These are phyloP conservation scores for Aspergillus olivimuriae DNA, from an alignment of 495 filamentous ascomycete genomes.

Conservation along the genomic window DNA sequence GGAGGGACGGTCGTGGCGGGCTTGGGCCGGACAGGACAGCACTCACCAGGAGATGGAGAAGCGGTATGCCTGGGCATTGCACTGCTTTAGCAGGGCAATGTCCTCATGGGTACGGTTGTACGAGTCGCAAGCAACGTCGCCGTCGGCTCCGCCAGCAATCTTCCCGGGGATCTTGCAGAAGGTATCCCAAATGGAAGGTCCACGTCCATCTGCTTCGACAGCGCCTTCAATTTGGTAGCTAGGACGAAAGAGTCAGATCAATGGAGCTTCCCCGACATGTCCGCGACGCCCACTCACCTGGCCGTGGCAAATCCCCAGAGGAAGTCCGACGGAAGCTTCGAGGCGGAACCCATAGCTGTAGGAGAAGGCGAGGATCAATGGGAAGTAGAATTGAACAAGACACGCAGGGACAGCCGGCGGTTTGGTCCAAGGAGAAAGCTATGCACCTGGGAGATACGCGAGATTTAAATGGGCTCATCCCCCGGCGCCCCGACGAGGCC, in stretches of 20 bases:
- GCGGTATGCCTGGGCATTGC: conserved; percentile 59
- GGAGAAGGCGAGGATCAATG: conserved; percentile 6
- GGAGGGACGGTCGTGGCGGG: not conserved
- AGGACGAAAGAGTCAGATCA: conserved; percentile 1
- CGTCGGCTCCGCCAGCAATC: conserved; percentile 63
- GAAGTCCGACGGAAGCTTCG: conserved; percentile 60
- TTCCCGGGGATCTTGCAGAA: conserved; percentile 70
- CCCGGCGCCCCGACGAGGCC: conserved; percentile 12
- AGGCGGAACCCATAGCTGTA: conserved; percentile 26
- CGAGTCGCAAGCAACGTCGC: conserved; percentile 67
- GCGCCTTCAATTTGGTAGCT: conserved; percentile 77
- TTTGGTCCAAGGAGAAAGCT: too few relatives aligned
- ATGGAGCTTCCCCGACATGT: not conserved
- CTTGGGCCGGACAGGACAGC: conserved; percentile 24
- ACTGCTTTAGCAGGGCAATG: conserved; percentile 62
- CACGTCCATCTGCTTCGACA: conserved; percentile 58
- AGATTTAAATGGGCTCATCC: not conserved
- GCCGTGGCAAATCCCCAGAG: conserved; percentile 81
- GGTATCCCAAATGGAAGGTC: conserved; percentile 71
- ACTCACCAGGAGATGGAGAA: conserved; percentile 72
- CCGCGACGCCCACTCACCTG: conserved; percentile 43
- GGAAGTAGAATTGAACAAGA: not conserved
- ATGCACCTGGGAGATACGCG: too few relatives aligned
- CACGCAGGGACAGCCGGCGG: too few relatives aligned
- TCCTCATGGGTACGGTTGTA: conserved; percentile 69